Evolutionary conservation across 1,284 basidiomycete species (phyloP), one percentile per base, ranked within the genome.

Genomic region (Xerocomus amazonicus): DNA sequence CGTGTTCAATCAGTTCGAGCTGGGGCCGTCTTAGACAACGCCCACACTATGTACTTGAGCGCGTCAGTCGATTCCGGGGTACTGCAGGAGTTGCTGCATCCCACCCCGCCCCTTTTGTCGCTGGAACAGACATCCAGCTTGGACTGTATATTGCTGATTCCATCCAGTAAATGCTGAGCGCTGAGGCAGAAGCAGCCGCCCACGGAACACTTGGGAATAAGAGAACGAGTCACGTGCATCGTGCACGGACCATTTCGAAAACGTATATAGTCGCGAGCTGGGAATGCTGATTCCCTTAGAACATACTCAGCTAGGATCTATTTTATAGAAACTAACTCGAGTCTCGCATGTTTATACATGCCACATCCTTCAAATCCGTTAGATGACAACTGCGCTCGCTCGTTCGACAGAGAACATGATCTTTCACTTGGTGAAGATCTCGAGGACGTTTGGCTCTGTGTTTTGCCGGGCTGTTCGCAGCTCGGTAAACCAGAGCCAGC

Each of bases 291-390:
- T 73, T 75, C 79, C 79, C 60, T 73, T 54, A 83, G 84, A 87
- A 86, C 85, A 87, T 87, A 87, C 85, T 88, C 84, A 84, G 76
- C 77, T 79, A 87, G 85, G 85, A 87, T 88, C 85, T 88, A 78
- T 88, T 87, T 78, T 83, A 87, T 84, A 87, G 84, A 81, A 83
- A 84, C 85, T 87, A 83, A 87, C 85, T 84, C 83, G 77, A 84
- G 83, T 87, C 83, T 84, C 81, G 84, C 84, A 86, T 85, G 83
- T 87, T 84, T 85, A 86, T 76, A 78, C 81, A 83, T 87, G 84
- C 84, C 84, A 70, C 80, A 81, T 80, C 75, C 78, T 84, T 84
- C 78, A 80, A 76, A 79, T 87, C 81, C 84, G 83, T 45, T 83
- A 76, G 84, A 87, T 87, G 84, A 87, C 74, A 70, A 69, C 56